phyloP scores from a whole-genome alignment of 208 protist species.

The Porcisia hertigi region DNA sequence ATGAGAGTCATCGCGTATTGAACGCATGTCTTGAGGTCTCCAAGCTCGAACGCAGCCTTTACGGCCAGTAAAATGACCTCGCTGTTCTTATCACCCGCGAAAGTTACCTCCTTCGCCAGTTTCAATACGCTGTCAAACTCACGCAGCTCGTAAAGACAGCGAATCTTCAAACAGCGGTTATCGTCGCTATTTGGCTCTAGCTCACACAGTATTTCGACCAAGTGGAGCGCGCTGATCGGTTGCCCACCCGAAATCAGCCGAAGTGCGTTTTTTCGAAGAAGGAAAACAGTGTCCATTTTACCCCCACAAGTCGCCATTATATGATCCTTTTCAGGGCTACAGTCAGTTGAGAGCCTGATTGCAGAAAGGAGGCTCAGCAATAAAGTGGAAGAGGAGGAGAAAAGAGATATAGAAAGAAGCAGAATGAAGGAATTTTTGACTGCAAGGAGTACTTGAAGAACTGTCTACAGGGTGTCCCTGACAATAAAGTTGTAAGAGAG shows the following conservation, averaged over 20 bases:
- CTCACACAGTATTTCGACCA: conserved; percentile 71
- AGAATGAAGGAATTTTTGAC: not conserved
- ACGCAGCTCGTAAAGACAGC: conserved; percentile 57
- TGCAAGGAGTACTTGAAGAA: not conserved
- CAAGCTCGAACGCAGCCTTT: conserved; percentile 77
- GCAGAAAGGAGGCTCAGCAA: not conserved
- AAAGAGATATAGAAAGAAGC: not conserved
- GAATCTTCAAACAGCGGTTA: conserved; percentile 49
- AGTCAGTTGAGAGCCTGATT: not conserved
- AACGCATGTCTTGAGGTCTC: conserved; percentile 58
- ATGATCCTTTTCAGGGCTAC: not conserved
- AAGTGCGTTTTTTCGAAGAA: conserved; percentile 27
- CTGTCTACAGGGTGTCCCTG: not conserved
- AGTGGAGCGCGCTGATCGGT: conserved; percentile 59
- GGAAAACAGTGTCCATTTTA: conserved; percentile 16
- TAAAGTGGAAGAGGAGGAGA: not conserved
- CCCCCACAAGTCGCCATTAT: not conserved
- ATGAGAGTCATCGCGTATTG: conserved; percentile 39
- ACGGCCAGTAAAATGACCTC: conserved; percentile 50
- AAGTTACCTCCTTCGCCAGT: conserved; percentile 34
- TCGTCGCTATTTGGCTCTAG: conserved; percentile 28
- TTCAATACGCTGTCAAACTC: conserved; percentile 72
- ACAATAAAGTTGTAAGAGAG: not conserved
- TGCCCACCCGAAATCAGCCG: conserved; percentile 57
- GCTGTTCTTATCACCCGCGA: conserved; percentile 26